phyloP scores from a whole-genome alignment of 176 grass and related monocot species.

The Eragrostis nindensis region DNA sequence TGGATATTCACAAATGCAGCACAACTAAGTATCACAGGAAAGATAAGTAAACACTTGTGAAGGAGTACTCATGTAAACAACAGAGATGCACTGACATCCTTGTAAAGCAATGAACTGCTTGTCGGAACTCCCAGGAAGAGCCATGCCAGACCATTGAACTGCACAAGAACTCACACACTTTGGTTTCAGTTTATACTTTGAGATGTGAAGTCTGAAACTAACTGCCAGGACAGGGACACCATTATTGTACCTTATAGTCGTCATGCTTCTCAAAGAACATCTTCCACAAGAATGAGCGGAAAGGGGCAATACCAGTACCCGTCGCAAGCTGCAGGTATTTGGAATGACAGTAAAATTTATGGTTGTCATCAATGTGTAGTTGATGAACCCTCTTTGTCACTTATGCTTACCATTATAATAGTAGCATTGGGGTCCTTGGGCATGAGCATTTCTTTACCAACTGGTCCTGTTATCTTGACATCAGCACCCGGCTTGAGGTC shows the following conservation, averaged over 20 bases:
- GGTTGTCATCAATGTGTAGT: background rate
- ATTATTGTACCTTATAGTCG: slow-evolving; percentile 81
- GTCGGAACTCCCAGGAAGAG: slow-evolving; percentile 97
- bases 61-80: too few species aligned
- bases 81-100: slow-evolving; percentile 46
- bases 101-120: slow-evolving; percentile 82
- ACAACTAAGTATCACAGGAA: background rate
- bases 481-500: slow-evolving; percentile 79
- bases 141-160: slow-evolving; percentile 95
- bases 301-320: slow-evolving; percentile 91
- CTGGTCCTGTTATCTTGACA: slow-evolving; percentile 82
- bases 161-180: slow-evolving; percentile 33
- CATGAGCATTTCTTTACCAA: slow-evolving; percentile 99
- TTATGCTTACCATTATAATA: slow-evolving; percentile 69
- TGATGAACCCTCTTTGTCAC: background rate
- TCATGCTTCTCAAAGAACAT: slow-evolving; percentile 98
- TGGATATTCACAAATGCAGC: slow-evolving; percentile 27
- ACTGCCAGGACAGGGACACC: background rate
- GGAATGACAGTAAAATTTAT: background rate
- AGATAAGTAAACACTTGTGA: too few species aligned
- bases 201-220: background rate
- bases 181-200: background rate
- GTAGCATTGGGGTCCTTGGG: slow-evolving; percentile 90
- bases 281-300: slow-evolving; percentile 91
- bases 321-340: slow-evolving; percentile 69